phyloP scores from a whole-genome alignment of 1,284 basidiomycete species.

The Cryptococcus floricola region DNA sequence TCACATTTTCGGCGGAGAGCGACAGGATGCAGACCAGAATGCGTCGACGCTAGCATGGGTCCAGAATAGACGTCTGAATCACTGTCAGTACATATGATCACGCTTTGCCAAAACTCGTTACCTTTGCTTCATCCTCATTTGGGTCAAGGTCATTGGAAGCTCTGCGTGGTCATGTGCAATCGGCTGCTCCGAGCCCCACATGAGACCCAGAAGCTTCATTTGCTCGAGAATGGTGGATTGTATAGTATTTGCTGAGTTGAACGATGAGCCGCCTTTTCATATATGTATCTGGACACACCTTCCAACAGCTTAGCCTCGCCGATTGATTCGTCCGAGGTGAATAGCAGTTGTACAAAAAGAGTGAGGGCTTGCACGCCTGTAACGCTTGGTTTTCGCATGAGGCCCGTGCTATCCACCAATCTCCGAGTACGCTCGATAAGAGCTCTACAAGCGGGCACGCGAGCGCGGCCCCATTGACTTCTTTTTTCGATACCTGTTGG shows the following conservation, averaged over 20 bases:
- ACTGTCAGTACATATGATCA: neutral
- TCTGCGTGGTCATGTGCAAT: conserved; percentile 19
- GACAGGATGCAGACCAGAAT: conserved; percentile 28
- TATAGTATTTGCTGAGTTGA: conserved; percentile 19
- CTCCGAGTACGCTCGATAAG: conserved; percentile 26
- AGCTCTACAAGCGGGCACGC: conserved; percentile 27
- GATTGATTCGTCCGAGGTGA: conserved; percentile 24
- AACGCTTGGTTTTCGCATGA: conserved; percentile 26
- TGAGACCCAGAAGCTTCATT: conserved; percentile 25
- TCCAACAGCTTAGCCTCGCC: conserved; percentile 20
- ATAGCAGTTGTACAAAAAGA: conserved; percentile 29
- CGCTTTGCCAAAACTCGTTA: neutral
- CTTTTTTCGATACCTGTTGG: conserved; percentile 25
- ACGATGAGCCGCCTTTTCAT: neutral
- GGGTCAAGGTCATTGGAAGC: conserved; percentile 7
- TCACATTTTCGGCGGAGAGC: conserved; percentile 29
- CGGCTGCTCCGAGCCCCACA: conserved; percentile 22
- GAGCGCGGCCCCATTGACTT: conserved; percentile 32
- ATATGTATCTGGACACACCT: conserved; percentile 16
- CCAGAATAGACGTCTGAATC: conserved; percentile 32
- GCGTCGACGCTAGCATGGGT: conserved; percentile 28
- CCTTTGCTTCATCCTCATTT: conserved; percentile 28
- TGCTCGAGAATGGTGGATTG: conserved; percentile 31
- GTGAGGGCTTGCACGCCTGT: conserved; percentile 34
- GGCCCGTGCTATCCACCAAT: conserved; percentile 29